These are phyloP conservation scores for Dillenia suffruticosa DNA, from an alignment of 164 flowering plant species.

Conservation along the genomic window DNA sequence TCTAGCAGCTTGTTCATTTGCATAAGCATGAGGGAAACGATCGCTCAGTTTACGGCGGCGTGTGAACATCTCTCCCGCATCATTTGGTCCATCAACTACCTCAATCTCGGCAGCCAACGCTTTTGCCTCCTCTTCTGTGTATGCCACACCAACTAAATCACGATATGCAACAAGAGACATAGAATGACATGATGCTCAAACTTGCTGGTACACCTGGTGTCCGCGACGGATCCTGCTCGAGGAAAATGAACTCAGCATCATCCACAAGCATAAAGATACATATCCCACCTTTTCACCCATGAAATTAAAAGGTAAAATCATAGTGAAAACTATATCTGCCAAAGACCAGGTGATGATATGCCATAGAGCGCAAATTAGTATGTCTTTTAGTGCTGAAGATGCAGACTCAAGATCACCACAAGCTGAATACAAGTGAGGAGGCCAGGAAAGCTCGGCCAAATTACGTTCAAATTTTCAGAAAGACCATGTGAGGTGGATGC, in stretches of 20 bases:
- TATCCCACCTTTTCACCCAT: too few species aligned
- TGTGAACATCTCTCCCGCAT: conserved; percentile 83
- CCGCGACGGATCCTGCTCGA: conserved; percentile 73
- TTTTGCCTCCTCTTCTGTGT: conserved; percentile 71
- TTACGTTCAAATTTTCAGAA: too few species aligned
- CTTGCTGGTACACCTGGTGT: conserved; percentile 74
- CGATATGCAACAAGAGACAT: conserved; percentile 72
- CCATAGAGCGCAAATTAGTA: too few species aligned
- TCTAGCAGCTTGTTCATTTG: conserved; percentile 77
- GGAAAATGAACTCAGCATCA: neutral
- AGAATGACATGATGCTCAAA: conserved; percentile 82
- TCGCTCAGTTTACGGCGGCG: conserved; percentile 83
- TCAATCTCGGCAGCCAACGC: conserved; percentile 88
- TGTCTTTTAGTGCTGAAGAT: too few species aligned
- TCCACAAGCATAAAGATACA: too few species aligned
- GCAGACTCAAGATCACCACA: too few species aligned
- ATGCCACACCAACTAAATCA: conserved; percentile 81
- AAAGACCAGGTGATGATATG: too few species aligned
- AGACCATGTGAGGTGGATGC: too few species aligned
- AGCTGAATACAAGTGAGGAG: too few species aligned
- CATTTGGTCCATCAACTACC: conserved; percentile 81
- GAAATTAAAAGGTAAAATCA: too few species aligned
- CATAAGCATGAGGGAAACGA: conserved; percentile 66
- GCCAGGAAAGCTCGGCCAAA: too few species aligned
- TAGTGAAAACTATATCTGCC: too few species aligned